These are phyloP conservation scores for Lizanozyma gosingica DNA, from an alignment of 1,139 yeast genomes.

Conservation along the genomic window DNA sequence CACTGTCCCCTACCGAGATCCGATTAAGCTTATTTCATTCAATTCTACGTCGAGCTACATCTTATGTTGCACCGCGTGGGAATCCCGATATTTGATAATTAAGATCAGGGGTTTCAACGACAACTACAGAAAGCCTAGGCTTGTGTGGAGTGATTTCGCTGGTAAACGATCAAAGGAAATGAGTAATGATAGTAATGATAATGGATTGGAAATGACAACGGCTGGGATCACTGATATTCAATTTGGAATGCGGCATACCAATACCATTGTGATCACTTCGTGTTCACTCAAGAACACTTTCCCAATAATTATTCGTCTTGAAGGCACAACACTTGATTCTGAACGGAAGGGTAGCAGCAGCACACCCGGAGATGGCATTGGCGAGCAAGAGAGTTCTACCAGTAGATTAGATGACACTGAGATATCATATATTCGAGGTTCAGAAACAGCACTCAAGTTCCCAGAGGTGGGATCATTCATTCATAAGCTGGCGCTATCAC, in stretches of 20 bases:
- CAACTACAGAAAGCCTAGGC: slow-evolving; percentile 50
- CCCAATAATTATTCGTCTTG: slow-evolving; percentile 26
- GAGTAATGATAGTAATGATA: slow-evolving; percentile 8
- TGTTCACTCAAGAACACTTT: slow-evolving; percentile 31
- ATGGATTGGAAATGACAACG: slow-evolving; percentile 48
- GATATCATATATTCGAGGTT: slow-evolving; percentile 10
- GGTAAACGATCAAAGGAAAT: background rate
- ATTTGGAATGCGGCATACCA: slow-evolving; percentile 35
- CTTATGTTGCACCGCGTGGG: slow-evolving; percentile 78
- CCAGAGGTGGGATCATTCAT: slow-evolving; percentile 79
- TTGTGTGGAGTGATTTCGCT: slow-evolving; percentile 36
- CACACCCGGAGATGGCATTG: slow-evolving; percentile 6
- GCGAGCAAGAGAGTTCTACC: slow-evolving; percentile 12
- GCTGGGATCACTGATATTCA: slow-evolving; percentile 86
- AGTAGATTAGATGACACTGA: slow-evolving; percentile 9
- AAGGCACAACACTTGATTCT: slow-evolving; percentile 27
- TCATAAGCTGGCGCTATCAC: slow-evolving; percentile 67
- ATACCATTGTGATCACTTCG: slow-evolving; percentile 28
- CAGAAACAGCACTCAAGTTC: slow-evolving; percentile 36
- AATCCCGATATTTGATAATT: slow-evolving; percentile 69
- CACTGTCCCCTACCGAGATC: slow-evolving; percentile 79
- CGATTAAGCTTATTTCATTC: slow-evolving; percentile 64
- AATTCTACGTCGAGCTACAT: slow-evolving; percentile 63
- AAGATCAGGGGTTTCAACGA: slow-evolving; percentile 41
- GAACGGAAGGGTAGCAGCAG: slow-evolving; percentile 3